phyloP scores from a whole-genome alignment of 305 asterid species.

The Plantago coronopus region DNA sequence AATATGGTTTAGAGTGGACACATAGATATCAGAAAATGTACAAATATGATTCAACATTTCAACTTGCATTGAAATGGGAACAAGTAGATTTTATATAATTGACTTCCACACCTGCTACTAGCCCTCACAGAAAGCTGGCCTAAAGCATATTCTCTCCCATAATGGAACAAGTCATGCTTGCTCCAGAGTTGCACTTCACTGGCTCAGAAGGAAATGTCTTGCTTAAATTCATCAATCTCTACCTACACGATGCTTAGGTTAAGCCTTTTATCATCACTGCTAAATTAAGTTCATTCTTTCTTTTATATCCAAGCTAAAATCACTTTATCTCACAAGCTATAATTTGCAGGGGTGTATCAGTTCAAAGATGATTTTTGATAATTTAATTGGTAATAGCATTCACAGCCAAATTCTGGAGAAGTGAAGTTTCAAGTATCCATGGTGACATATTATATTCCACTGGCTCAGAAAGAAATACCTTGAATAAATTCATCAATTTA shows the following conservation, averaged over 20 bases:
- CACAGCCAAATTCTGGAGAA: neutral
- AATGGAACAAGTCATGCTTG: too few species aligned
- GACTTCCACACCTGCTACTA: too few species aligned
- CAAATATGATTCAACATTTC: neutral
- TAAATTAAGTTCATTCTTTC: conserved; percentile 26
- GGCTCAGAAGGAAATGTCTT: conserved; percentile 63
- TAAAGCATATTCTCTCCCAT: too few species aligned
- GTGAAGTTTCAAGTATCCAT: neutral
- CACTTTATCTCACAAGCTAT: too few species aligned
- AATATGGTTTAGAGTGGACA: conserved; percentile 1
- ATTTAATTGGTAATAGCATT: neutral
- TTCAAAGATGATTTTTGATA: too few species aligned
- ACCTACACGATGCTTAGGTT: conserved; percentile 69
- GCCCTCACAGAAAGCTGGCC: too few species aligned
- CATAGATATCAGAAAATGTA: neutral
- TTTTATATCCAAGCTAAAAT: neutral
- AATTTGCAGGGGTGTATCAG: neutral
- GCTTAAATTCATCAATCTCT: conserved; percentile 60
- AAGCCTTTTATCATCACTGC: conserved; percentile 92
- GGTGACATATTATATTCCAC: conserved; percentile 20
- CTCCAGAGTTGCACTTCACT: conserved; percentile 25
- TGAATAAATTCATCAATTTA: conserved; percentile 53
- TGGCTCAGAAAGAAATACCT: conserved; percentile 68
- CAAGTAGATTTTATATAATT: neutral
- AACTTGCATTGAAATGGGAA: neutral